These are phyloP conservation scores for Penicillium sp. DNA, from an alignment of 2,329 filamentous ascomycete genomes.

Conservation along the genomic window DNA sequence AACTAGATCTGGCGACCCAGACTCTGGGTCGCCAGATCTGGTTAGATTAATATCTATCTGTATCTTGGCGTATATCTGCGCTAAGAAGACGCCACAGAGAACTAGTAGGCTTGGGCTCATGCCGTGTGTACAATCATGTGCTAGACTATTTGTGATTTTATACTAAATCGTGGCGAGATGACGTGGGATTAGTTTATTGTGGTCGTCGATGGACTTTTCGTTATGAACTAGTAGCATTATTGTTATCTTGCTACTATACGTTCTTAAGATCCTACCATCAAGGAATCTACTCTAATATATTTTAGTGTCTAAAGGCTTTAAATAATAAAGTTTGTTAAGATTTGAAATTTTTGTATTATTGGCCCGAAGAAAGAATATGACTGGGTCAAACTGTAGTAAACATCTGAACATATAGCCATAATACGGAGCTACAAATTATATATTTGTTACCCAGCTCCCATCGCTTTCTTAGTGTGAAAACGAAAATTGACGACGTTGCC, in stretches of 20 bases:
- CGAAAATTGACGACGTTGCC: too few relatives aligned
- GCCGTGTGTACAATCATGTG: too few relatives aligned
- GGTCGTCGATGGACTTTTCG: not conserved
- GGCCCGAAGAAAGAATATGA: not conserved
- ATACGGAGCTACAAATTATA: not conserved
- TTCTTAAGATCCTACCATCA: too few relatives aligned
- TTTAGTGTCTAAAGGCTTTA: not conserved
- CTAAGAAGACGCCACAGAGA: too few relatives aligned
- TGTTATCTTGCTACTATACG: not conserved
- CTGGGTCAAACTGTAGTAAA: not conserved
- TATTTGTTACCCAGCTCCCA: not conserved
- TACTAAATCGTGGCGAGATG: not conserved
- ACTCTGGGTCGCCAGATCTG: too few relatives aligned
- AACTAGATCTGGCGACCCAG: too few relatives aligned
- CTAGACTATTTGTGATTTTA: too few relatives aligned
- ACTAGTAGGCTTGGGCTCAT: too few relatives aligned
- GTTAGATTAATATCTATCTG: too few relatives aligned
- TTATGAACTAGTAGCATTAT: not conserved
- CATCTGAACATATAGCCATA: not conserved
- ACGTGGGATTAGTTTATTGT: not conserved
- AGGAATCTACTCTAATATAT: not conserved
- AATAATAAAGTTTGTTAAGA: too few relatives aligned
- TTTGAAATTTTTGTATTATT: too few relatives aligned
- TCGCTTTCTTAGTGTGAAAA: not conserved
- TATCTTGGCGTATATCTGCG: too few relatives aligned